Percentiles rank a stretch among this genome's conserved stretches.
Conservation (phyloP, 257 asterid species). For the Solanum chmielewskii region DNA sequence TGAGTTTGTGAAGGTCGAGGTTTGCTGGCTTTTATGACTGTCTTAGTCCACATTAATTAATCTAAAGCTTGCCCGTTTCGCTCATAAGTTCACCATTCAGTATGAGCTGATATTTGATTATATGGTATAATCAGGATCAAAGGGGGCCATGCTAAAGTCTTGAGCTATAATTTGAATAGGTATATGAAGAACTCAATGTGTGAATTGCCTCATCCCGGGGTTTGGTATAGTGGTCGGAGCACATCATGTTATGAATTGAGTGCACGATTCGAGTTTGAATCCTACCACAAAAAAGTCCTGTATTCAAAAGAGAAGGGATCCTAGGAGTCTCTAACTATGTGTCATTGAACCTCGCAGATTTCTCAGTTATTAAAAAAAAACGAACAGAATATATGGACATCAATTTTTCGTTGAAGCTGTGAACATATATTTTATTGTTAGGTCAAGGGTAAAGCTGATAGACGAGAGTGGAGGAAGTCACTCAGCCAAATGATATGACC, state of each 20-base stretch:
- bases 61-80: background rate
- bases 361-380: background rate
- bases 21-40: background rate
- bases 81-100: background rate
- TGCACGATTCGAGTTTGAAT: background rate
- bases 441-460: background rate
- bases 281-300: no score
- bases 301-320: background rate
- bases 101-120: background rate
- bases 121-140: background rate
- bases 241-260: background rate
- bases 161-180: background rate
- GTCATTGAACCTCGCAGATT: background rate
- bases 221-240: background rate
- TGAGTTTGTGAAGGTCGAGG: background rate
- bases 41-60: background rate
- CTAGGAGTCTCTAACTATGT: background rate
- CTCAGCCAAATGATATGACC: background rate
- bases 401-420: background rate
- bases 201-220: background rate
- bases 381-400: background rate
- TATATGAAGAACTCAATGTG: background rate
- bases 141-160: background rate
- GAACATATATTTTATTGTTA: background rate
- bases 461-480: background rate